These are phyloP conservation scores for Gossypium herbaceum DNA, from an alignment of 345 rosid genomes.

Conservation along the genomic window DNA sequence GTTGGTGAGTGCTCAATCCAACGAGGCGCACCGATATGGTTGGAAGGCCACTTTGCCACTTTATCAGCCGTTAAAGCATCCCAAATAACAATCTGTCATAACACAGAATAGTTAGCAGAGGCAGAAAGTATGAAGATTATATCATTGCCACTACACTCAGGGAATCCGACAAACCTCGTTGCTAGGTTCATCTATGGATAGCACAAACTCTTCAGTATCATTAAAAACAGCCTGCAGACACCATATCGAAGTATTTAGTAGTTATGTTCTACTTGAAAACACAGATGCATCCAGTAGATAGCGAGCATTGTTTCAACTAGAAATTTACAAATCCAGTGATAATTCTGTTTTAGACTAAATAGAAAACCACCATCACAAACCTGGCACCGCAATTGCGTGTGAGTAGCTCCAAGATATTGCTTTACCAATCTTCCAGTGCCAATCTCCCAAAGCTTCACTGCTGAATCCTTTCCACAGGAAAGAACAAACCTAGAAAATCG, in stretches of 20 bases:
- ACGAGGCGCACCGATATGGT: conserved; percentile 66
- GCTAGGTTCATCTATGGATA: conserved; percentile 54
- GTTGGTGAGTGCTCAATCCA: conserved; percentile 81
- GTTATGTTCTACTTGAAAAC: background rate
- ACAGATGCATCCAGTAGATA: background rate
- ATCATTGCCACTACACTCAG: background rate
- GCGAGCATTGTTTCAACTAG: background rate
- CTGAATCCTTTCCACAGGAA: conserved; percentile 77
- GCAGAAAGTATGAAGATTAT: background rate
- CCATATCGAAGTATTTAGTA: conserved; percentile 13
- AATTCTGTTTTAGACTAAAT: background rate
- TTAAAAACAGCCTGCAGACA: conserved; percentile 69
- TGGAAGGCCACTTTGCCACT: conserved; percentile 74
- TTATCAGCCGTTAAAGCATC: conserved; percentile 69
- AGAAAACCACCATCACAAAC: conserved; percentile 28
- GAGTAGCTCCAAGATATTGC: conserved; percentile 70
- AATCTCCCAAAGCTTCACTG: conserved; percentile 78
- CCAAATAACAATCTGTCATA: conserved; percentile 62
- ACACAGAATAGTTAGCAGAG: conserved; percentile 7
- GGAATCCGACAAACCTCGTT: conserved; percentile 45
- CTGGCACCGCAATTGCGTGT: conserved; percentile 63
- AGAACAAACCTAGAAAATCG: conserved; percentile 59
- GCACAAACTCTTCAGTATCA: conserved; percentile 74
- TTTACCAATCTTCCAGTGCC: conserved; percentile 70
- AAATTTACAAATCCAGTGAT: background rate